Evolutionary conservation across 2,329 filamentous ascomycete species (phyloP).

Genomic region (Aurifilum marmelostoma): DNA sequence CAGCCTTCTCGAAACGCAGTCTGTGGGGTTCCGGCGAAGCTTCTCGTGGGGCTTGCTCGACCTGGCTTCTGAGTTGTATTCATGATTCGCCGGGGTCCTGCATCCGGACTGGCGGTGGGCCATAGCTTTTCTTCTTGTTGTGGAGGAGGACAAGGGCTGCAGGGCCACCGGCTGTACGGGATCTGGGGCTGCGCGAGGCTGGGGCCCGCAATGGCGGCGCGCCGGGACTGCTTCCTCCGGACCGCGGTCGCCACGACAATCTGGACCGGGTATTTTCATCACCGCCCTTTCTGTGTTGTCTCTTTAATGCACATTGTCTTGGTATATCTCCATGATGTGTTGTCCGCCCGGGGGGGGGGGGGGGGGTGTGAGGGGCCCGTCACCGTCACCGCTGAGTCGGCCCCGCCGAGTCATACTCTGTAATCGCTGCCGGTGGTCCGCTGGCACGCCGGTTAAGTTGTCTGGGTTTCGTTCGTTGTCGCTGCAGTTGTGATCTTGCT

Average conservation of each 20-base stretch:
- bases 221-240: conserved; percentile 10
- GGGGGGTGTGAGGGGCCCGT: not conserved
- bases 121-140: conserved; percentile 2
- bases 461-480: not conserved
- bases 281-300: conserved; percentile 10
- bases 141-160: not conserved
- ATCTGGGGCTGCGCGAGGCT: conserved; percentile 19
- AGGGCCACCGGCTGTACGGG: conserved; percentile 15
- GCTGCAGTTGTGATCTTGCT: not conserved
- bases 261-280: conserved; percentile 18
- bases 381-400: conserved; percentile 21
- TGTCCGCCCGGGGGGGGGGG: not conserved
- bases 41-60: conserved; percentile 4
- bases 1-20: conserved; percentile 25
- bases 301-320: not conserved
- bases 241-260: conserved; percentile 9
- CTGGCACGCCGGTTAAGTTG: conserved; percentile 4
- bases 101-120: conserved; percentile 1
- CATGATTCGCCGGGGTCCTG: conserved; percentile 10
- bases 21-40: conserved; percentile 6
- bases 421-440: not conserved
- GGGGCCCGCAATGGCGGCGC: conserved; percentile 19
- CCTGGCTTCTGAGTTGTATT: not conserved
- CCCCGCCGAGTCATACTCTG: conserved; percentile 13
- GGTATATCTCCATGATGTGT: conserved; percentile 8